Percentiles rank a stretch among this genome's conserved stretches.
Conservation (phyloP, 2,329 filamentous ascomycete species). For the Clarireedia monteithiana region DNA sequence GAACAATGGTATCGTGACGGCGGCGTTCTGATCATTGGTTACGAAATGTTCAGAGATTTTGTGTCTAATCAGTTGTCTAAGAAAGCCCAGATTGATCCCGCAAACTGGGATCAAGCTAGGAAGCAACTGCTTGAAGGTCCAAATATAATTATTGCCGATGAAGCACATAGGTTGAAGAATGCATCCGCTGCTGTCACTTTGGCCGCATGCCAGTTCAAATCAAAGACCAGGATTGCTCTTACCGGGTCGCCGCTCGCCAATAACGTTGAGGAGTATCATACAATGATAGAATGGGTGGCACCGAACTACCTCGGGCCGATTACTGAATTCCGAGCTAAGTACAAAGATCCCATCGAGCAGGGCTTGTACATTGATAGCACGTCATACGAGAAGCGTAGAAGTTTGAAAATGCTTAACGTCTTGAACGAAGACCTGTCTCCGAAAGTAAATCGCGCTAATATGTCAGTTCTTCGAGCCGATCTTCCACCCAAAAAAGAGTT, state of each 20-base stretch:
- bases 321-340: slow-evolving; percentile 62
- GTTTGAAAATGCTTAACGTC: slow-evolving; percentile 59
- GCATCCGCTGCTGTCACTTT: slow-evolving; percentile 41
- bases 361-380: slow-evolving; percentile 63
- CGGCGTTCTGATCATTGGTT: slow-evolving; percentile 72
- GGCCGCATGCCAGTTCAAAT: slow-evolving; percentile 52
- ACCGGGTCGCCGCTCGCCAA: slow-evolving; percentile 85
- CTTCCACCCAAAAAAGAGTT: slow-evolving; percentile 76
- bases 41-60: slow-evolving; percentile 53
- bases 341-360: slow-evolving; percentile 61
- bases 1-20: slow-evolving; percentile 54
- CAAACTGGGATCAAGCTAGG: neutral
- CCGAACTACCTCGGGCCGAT: slow-evolving; percentile 66
- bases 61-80: slow-evolving; percentile 32
- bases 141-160: slow-evolving; percentile 73
- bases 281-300: slow-evolving; percentile 84
- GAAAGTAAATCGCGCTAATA: slow-evolving; percentile 70
- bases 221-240: slow-evolving; percentile 68
- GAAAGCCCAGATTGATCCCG: neutral
- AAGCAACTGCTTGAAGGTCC: slow-evolving; percentile 50
- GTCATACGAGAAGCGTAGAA: slow-evolving; percentile 44
- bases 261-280: slow-evolving; percentile 73
- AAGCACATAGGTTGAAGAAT: slow-evolving; percentile 77
- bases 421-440: slow-evolving; percentile 66
- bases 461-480: slow-evolving; percentile 55